Evolutionary conservation across 1,139 yeast species (phyloP), one percentile per base, ranked within the genome.

Genomic region (Candida gigantensis): DNA sequence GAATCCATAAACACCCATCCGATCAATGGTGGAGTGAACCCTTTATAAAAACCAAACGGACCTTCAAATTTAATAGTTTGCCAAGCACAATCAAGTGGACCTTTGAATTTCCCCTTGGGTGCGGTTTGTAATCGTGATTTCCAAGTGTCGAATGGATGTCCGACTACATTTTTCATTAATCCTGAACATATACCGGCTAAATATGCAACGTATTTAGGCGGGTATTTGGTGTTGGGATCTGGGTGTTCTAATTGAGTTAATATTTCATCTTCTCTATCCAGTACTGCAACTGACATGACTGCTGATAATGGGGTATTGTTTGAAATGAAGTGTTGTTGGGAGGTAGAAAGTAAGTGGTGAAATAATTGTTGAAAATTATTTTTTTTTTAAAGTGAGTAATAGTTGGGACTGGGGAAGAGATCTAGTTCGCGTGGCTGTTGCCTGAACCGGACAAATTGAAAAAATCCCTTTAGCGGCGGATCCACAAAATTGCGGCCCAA

Each of bases 1-100:
- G 86, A 78, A 55, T 89, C 97, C 96, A 89, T 88, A 42, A 85
- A 62, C 50, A 89, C 88, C 96, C 96, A 89, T 0, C 96, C 97
- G 11, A 87, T 78, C 45, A 89, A 66, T 1, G 96, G 96, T 6
- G 96, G 96, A 0, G 96, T 86, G 46, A 89, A 88, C 0, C 96
- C 96, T 51, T 88, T 80, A 56, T 87, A 88, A 37, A 88, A 77
- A 0, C 95, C 96, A 18, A 70, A 62, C 3, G 81, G 46, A 3
- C 96, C 96, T 55, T 88, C 96, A 21, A 81, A 77, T 42, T 66
- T 68, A 16, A 85, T 53, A 0, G 96, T 88, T 55, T 84, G 81
- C 52, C 71, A 51, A 3, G 85, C 80, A 58, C 95, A 86, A 55
- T 88, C 95, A 52, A 85, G 53, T 0, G 96, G 95, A 2, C 95